These are phyloP conservation scores for Herpetomonas tarakana DNA, from an alignment of 208 protist species.

Conservation along the genomic window DNA sequence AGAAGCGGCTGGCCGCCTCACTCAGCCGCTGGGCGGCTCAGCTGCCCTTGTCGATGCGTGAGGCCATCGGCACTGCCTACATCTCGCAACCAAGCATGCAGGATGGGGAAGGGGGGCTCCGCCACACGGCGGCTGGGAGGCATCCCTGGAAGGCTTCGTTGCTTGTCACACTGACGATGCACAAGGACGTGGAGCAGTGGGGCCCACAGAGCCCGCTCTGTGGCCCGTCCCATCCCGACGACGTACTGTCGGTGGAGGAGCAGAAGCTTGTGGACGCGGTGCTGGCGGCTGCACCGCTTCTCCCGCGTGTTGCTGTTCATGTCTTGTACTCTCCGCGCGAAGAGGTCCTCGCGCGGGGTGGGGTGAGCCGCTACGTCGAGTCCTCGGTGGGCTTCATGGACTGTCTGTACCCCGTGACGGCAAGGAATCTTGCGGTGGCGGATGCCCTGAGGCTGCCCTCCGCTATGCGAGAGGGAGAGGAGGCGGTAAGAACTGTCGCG, in stretches of 20 bases:
- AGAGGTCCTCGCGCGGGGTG: no score
- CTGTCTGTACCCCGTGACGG: neutral
- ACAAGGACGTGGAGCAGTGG: slow-evolving; percentile 30
- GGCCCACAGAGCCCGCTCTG: slow-evolving; percentile 63
- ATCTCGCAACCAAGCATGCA: slow-evolving; percentile 37
- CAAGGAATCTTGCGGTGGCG: neutral
- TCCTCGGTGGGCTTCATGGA: neutral
- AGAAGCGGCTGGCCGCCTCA: slow-evolving; percentile 49
- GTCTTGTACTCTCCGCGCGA: slow-evolving; percentile 27
- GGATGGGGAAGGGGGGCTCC: neutral
- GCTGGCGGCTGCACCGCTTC: slow-evolving; percentile 43
- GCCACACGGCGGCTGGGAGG: neutral
- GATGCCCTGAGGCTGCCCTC: neutral
- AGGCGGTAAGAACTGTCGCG: no score
- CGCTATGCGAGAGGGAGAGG: no score
- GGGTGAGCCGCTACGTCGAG: no score
- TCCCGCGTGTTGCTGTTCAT: slow-evolving; percentile 38
- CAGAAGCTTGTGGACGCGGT: slow-evolving; percentile 68
- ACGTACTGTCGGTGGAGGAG: slow-evolving; percentile 57
- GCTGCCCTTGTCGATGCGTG: slow-evolving; percentile 38
- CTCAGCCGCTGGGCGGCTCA: slow-evolving; percentile 55
- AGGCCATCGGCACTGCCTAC: slow-evolving; percentile 35
- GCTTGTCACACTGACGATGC: slow-evolving; percentile 44
- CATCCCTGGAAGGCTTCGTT: slow-evolving; percentile 12
- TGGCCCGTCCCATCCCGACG: slow-evolving; percentile 46